Evolutionary conservation across 2,329 filamentous ascomycete genomes (phyloP), one percentile per base, ranked within the genome.

Genomic region (Thielaviopsis punctulata): DNA sequence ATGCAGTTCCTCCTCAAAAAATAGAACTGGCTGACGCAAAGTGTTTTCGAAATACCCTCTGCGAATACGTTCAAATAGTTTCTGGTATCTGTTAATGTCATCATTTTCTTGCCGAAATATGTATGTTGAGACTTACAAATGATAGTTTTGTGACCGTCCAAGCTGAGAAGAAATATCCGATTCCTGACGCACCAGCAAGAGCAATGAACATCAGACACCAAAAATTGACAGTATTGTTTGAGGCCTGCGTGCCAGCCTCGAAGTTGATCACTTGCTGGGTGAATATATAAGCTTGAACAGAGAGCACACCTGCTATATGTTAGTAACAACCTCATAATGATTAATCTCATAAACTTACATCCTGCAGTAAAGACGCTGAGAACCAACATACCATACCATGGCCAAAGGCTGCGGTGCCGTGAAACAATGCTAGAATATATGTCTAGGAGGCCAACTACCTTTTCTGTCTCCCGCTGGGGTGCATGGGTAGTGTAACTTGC

Each of bases 151-250:
- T 58, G 2, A 15, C 60, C 57, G 52, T 60, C 59, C 59, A 64
- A 4, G 59, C 60, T 5, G 58, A 54, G 1, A 51, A 53, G 2
- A 63, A 55, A 48, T 62, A 65, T 0, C 59, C 56, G 9, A 65
- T 36, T 0, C 62, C 62, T 13, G 63, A 58, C 1, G 58, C 60
- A 1, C 55, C 58, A 0, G 63, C 62, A 0, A 65, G 58, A 3
- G 60, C 62, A 2, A 63, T 22, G 58, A 63, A 65, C 60, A 64
- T 62, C 9, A 63, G 47, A 0, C 59, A 61, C 63, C 62, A 65
- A 23, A 64, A 64, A 3, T 59, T 45, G 4, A 55, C 48, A 39
- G 52, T 45, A 22, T 44, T 27, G 13, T 45, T 15, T 8, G 56
- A 48, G 8, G 41, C n/a, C 18, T 48, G 52, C 13, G 50, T 45